phyloP scores from a whole-genome alignment of 2,329 filamentous ascomycete genomes.

The Neopestalotiopsis clavispora region DNA sequence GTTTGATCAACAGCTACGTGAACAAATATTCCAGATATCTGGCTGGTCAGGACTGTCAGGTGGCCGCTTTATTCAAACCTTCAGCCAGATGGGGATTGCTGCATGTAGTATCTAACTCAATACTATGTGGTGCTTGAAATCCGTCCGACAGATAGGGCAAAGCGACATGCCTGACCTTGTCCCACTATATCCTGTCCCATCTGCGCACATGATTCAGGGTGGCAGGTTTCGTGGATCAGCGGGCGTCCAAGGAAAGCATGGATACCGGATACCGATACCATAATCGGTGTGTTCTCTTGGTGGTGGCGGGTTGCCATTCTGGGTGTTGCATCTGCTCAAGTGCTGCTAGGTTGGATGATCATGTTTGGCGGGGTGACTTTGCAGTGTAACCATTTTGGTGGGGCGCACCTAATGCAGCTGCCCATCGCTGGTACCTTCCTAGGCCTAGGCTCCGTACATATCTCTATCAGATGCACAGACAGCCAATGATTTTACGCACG shows the following conservation, averaged over 20 bases:
- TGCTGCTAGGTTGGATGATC: too few species aligned
- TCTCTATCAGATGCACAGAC: background rate
- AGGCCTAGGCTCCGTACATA: background rate
- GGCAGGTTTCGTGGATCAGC: background rate
- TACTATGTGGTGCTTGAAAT: too few species aligned
- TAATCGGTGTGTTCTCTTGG: background rate
- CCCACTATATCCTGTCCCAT: too few species aligned
- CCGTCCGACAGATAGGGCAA: background rate
- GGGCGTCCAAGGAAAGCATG: background rate
- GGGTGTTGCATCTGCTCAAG: background rate
- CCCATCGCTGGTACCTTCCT: too few species aligned
- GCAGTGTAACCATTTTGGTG: background rate
- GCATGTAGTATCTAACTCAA: too few species aligned
- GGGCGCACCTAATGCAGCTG: background rate
- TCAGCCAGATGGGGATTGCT: too few species aligned
- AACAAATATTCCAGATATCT: too few species aligned
- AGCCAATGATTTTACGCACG: background rate
- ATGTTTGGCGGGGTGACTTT: background rate
- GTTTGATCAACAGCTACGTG: too few species aligned
- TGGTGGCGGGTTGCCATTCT: background rate
- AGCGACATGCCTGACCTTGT: background rate
- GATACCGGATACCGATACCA: background rate
- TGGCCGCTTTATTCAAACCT: too few species aligned
- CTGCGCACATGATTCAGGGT: background rate
- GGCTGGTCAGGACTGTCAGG: too few species aligned